These are phyloP conservation scores for Torrubiellomyces zombiae DNA, from an alignment of 2,329 filamentous ascomycete species.

Conservation along the genomic window DNA sequence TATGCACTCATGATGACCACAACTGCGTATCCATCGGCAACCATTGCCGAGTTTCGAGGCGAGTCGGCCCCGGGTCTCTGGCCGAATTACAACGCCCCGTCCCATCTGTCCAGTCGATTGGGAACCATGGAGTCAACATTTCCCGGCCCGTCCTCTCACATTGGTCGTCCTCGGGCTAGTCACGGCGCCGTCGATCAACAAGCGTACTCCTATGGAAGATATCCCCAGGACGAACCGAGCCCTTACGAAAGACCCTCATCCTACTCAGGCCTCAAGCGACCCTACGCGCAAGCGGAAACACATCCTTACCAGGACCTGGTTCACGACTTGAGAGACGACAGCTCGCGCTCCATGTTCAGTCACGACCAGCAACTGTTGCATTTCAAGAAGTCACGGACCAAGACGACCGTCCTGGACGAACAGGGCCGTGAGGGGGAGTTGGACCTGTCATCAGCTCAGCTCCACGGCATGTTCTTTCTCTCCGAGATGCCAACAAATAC, in stretches of 20 bases:
- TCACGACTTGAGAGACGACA: conserved; percentile 42
- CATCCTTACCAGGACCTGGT: conserved; percentile 43
- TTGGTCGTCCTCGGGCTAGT: conserved; percentile 32
- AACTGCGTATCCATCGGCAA: conserved; percentile 37
- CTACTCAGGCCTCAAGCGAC: conserved; percentile 38
- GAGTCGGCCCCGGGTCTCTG: conserved; percentile 39
- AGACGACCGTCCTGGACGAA: conserved; percentile 42
- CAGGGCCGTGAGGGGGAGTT: conserved; percentile 43
- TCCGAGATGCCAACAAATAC: conserved; percentile 58
- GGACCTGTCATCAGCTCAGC: conserved; percentile 51
- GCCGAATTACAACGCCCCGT: conserved; percentile 38
- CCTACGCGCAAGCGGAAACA: conserved; percentile 38
- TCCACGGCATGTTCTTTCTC: conserved; percentile 80
- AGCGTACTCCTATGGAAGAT: conserved; percentile 35
- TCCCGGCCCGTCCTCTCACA: conserved; percentile 25
- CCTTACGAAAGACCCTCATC: conserved; percentile 36
- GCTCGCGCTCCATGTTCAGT: conserved; percentile 37
- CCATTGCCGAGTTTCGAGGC: conserved; percentile 46
- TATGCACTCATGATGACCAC: conserved; percentile 45
- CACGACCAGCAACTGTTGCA: conserved; percentile 45
- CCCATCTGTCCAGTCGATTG: conserved; percentile 35
- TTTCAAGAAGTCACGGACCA: conserved; percentile 40
- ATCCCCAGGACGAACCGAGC: conserved; percentile 36
- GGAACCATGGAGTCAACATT: conserved; percentile 34
- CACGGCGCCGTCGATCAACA: conserved; percentile 32